Evolutionary conservation across 2,329 filamentous ascomycete genomes (phyloP), one percentile per base, ranked within the genome.

Genomic region (Massarina eburnea): DNA sequence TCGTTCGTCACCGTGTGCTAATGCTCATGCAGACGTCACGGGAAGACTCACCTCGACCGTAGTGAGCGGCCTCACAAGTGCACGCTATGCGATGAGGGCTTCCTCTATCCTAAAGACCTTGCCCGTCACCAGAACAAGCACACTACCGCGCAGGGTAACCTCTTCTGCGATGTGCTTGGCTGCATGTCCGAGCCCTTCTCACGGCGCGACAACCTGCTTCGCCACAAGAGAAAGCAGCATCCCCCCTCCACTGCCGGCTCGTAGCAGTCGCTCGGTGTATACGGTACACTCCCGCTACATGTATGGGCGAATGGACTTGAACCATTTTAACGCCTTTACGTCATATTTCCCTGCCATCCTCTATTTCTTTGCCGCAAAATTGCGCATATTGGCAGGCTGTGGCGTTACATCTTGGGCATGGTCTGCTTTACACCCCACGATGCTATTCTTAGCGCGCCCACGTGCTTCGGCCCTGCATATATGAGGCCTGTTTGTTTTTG

Each of bases 41-140:
- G 51, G 26, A 69, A 67, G 52, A 62, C 51, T 8, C 67, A 70
- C 40, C 42, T 59, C 3, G 41, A 40, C 1, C 51, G 48, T 39
- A 53, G 45, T 39, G 60, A 66, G 43, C 50, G 62, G 42, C 67
- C 65, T 48, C 58, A 68, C 50, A 62, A 59, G 27, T 70, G 67
- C 45, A 30, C 45, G 4, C 27, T 45, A n/a, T 70, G 67, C 39
- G 27, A 41, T n/a, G 55, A 62, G 46, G 57, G 58, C 15, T 70
- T 70, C 49, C 47, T 64, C 29, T 69, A 70, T 39, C 67, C 66
- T 1, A 70, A 69, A 42, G 67, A 69, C 35, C 63, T 58, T 20
- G 46, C 34, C 7, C 62, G 67, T 17, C 67, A 70, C 39, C 45
- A 61, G 33, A 50, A 37, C 5, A 66, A 55, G 27, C 67, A 70